Percentiles rank a stretch among this genome's conserved stretches.
Evolutionary conservation across 2,329 filamentous ascomycete genomes (phyloP).

Genomic region (Stachybotrys chlorohalonatus): DNA sequence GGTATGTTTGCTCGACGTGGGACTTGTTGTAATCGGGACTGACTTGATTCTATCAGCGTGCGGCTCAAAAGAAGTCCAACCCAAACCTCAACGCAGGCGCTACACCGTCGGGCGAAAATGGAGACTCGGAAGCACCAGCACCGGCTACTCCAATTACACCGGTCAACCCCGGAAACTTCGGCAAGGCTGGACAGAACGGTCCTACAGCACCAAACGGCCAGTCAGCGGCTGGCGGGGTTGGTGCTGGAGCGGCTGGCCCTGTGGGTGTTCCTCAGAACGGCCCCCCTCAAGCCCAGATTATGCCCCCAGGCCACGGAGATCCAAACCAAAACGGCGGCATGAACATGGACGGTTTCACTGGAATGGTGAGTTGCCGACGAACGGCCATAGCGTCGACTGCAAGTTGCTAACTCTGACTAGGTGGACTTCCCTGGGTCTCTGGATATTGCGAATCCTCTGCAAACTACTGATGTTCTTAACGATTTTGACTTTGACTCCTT

Average conservation of each 20-base stretch:
- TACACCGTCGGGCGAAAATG: constrained; percentile 47
- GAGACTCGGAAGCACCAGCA: constrained; percentile 49
- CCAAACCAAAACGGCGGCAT: constrained; percentile 34
- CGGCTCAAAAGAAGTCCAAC: constrained; percentile 54
- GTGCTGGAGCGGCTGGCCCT: constrained; percentile 15
- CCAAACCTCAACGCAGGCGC: constrained; percentile 40
- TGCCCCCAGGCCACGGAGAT: constrained; percentile 37
- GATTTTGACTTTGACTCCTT: constrained; percentile 63
- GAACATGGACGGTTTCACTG: constrained; percentile 32
- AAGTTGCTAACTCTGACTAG: constrained; percentile 8
- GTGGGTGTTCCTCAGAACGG: neutral
- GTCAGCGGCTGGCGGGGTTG: constrained; percentile 12
- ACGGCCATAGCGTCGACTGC: neutral
- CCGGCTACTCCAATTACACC: constrained; percentile 58
- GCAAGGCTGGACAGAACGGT: constrained; percentile 19
- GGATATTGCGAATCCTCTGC: constrained; percentile 47
- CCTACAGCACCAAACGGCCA: constrained; percentile 20
- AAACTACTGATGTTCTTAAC: constrained; percentile 48
- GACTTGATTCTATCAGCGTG: constrained; percentile 29
- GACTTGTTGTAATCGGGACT: constrained; percentile 3
- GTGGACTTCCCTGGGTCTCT: constrained; percentile 36
- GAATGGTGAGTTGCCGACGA: constrained; percentile 31
- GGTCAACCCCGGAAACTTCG: constrained; percentile 40
- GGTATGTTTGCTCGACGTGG: constrained; percentile 39
- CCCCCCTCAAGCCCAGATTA: constrained; percentile 28